Conservation (phyloP, 352 stramenopile species). For the Phytophthora europaea region DNA sequence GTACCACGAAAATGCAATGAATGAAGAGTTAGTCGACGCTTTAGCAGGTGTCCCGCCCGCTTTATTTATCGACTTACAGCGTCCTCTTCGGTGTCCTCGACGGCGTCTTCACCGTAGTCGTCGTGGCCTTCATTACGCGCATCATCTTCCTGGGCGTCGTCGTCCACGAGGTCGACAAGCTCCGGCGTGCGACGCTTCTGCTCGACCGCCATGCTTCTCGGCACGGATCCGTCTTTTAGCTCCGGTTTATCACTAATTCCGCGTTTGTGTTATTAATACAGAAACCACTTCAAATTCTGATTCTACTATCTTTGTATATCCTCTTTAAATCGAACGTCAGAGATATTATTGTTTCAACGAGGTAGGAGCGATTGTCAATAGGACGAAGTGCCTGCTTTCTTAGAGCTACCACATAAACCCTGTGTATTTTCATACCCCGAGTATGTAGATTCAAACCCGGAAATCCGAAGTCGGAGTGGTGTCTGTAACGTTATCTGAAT, state of each 20-base stretch:
- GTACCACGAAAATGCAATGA: background rate
- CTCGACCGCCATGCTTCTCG: constrained; percentile 25
- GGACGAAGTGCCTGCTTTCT: no score
- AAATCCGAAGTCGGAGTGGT: no score
- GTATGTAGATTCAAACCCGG: no score
- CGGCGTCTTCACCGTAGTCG: constrained; percentile 29
- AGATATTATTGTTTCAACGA: no score
- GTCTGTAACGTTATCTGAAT: no score
- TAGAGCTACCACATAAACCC: no score
- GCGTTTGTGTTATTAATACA: no score
- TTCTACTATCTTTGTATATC: no score
- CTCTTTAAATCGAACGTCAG: no score
- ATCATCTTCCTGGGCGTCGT: constrained; percentile 11
- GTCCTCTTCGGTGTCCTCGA: constrained; percentile 50
- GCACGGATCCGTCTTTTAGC: background rate
- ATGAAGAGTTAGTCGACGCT: constrained; percentile 8
- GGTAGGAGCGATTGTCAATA: no score
- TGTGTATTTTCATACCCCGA: no score
- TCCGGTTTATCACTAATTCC: background rate
- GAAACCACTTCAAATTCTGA: no score
- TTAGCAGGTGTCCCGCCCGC: background rate
- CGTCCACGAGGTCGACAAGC: constrained; percentile 12
- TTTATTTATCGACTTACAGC: constrained; percentile 29
- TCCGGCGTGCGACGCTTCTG: constrained; percentile 22
- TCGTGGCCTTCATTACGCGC: constrained; percentile 10